Percentiles rank a stretch among this genome's conserved stretches.
These are phyloP conservation scores for Flaveria robusta DNA, from an alignment of 129 eudicot species.

Conservation along the genomic window DNA sequence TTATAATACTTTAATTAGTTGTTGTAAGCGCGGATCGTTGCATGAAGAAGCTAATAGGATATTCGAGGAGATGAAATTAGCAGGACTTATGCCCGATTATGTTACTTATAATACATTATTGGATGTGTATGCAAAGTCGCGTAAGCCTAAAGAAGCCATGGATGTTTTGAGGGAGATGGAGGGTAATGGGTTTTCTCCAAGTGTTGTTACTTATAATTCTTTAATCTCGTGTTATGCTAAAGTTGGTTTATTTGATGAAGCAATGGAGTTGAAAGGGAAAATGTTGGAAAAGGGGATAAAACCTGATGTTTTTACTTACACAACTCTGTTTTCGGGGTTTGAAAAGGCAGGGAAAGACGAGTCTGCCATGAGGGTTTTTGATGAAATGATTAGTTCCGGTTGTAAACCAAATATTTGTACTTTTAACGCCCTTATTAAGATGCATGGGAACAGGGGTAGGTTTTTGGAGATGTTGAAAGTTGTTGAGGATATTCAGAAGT, in stretches of 20 bases:
- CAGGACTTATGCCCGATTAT: constrained; percentile 71
- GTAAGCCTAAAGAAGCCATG: constrained; percentile 80
- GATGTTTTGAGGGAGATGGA: constrained; percentile 87
- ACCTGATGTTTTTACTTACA: constrained; percentile 90
- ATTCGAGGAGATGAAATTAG: constrained; percentile 80
- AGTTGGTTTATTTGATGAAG: constrained; percentile 81
- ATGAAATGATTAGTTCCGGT: constrained; percentile 73
- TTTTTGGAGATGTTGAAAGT: constrained; percentile 82
- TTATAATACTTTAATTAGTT: constrained; percentile 82
- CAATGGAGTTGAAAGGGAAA: constrained; percentile 65
- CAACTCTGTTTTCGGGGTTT: constrained; percentile 84
- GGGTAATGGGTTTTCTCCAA: constrained; percentile 62
- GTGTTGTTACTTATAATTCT: constrained; percentile 82
- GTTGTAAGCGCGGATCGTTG: constrained; percentile 81
- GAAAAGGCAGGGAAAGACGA: constrained; percentile 94
- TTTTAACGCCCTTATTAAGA: constrained; percentile 72
- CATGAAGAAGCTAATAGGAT: constrained; percentile 67
- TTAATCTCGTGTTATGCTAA: constrained; percentile 83
- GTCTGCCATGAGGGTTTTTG: constrained; percentile 66
- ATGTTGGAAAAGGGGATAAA: constrained; percentile 74
- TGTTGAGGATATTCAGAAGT: constrained; percentile 70
- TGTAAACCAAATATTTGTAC: constrained; percentile 87
- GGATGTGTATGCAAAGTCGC: constrained; percentile 94
- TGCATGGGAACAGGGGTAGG: constrained; percentile 77
- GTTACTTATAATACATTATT: constrained; percentile 84